These are phyloP conservation scores for Phanerochaete carnosa DNA, from an alignment of 768 basidiomycete genomes.

Conservation along the genomic window DNA sequence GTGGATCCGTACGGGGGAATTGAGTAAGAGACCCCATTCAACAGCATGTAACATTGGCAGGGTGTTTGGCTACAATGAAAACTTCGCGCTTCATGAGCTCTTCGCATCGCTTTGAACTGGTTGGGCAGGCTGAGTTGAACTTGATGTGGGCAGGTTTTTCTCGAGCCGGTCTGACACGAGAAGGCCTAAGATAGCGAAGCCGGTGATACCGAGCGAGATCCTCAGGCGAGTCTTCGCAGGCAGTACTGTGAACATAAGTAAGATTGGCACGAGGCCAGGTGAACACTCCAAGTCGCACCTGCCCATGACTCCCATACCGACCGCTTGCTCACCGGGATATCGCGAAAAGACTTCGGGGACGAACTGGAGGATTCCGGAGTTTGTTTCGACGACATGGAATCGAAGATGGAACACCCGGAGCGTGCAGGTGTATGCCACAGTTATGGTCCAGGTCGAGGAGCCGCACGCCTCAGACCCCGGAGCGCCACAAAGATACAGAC, in stretches of 20 bases:
- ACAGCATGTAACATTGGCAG: neutral
- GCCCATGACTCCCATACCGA: slow-evolving; percentile 25
- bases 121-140: neutral
- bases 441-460: too few species aligned
- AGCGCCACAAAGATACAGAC: too few species aligned
- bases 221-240: slow-evolving; percentile 30
- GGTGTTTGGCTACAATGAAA: neutral
- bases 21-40: neutral
- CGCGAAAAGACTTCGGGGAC: slow-evolving; percentile 13
- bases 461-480: neutral
- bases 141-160: slow-evolving; percentile 17
- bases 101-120: neutral
- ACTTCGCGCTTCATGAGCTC: neutral
- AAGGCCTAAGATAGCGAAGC: slow-evolving; percentile 27
- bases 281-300: slow-evolving; percentile 13
- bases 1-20: too few species aligned
- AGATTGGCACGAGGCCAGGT: neutral
- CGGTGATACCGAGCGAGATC: slow-evolving; percentile 30
- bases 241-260: slow-evolving; percentile 19
- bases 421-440: too few species aligned
- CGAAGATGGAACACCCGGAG: neutral
- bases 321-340: slow-evolving; percentile 19
- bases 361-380: slow-evolving; percentile 8
- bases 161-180: slow-evolving; percentile 30
- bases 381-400: neutral